A percentile compares a stretch with the other conserved stretches of the same genome.
Evolutionary conservation across 805 yeast genomes (phyloP).

Genomic region (Candida quercuum): DNA sequence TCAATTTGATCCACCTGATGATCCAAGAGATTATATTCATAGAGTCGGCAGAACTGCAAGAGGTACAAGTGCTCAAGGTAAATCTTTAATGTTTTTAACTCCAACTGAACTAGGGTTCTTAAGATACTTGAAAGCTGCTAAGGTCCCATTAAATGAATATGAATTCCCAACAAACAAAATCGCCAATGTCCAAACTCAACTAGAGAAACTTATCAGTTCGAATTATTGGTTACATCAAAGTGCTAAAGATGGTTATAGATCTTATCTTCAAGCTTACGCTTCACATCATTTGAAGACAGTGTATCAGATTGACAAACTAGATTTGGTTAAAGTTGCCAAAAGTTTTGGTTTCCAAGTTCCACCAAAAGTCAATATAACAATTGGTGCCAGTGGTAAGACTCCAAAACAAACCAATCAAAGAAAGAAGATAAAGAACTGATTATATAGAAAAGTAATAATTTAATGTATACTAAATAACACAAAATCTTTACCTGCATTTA

Average conservation of each 20-base stretch:
- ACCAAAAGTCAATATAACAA: conserved; percentile 93
- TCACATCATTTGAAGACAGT: conserved; percentile 95
- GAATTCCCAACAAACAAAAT: conserved; percentile 93
- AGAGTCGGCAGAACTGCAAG: conserved; percentile 99
- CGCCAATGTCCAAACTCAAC: conserved; percentile 92
- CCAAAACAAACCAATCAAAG: conserved; percentile 21
- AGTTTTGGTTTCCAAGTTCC: conserved; percentile 94
- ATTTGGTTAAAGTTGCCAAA: conserved; percentile 89
- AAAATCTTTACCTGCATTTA: no score
- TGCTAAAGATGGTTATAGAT: conserved; percentile 96
- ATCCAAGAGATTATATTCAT: conserved; percentile 98
- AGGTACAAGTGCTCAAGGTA: conserved; percentile 86
- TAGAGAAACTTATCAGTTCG: conserved; percentile 84
- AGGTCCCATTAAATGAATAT: conserved; percentile 94
- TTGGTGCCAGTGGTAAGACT: conserved; percentile 85
- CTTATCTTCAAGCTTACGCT: conserved; percentile 95
- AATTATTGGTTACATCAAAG: conserved; percentile 92
- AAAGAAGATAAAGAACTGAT: conserved; percentile 12
- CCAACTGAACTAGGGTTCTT: conserved; percentile 94
- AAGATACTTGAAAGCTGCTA: conserved; percentile 92
- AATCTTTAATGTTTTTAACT: conserved; percentile 88
- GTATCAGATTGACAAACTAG: conserved; percentile 92
- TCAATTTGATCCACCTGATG: conserved; percentile 99
- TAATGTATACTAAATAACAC: neutral
- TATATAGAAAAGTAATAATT: neutral